A percentile compares a stretch with the other conserved stretches of the same genome.
phyloP scores from a whole-genome alignment of 148 eudicot genomes.

The Rhododendron griersonianum region DNA sequence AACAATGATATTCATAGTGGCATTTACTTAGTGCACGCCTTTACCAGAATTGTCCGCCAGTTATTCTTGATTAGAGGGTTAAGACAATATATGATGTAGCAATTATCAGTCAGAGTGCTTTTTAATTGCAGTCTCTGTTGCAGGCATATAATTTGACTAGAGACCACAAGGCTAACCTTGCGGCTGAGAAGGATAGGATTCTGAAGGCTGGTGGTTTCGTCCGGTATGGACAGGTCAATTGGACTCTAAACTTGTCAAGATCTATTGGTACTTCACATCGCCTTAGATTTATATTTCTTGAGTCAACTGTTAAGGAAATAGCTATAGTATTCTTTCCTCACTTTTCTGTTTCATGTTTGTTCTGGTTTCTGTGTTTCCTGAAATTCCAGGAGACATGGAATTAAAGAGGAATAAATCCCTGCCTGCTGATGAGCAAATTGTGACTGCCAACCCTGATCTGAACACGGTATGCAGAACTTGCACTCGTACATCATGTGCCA shows the following conservation, averaged over 20 bases:
- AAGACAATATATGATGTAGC: background rate
- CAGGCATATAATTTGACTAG: slow-evolving; percentile 69
- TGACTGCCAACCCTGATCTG: slow-evolving; percentile 76
- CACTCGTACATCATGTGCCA: background rate
- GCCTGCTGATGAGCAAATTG: slow-evolving; percentile 36
- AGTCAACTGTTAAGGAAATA: background rate
- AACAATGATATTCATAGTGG: background rate
- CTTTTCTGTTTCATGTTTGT: background rate
- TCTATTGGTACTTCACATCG: slow-evolving; percentile 54
- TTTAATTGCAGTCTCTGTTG: slow-evolving; percentile 8
- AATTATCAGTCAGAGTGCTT: background rate
- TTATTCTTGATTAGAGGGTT: background rate
- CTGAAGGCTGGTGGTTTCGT: no score
- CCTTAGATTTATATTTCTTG: background rate
- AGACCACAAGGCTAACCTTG: slow-evolving; percentile 78
- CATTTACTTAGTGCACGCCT: background rate
- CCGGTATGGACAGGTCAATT: slow-evolving; percentile 34
- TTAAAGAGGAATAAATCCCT: slow-evolving; percentile 36
- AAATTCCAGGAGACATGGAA: slow-evolving; percentile 67
- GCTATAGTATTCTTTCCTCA: background rate
- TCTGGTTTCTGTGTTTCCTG: slow-evolving; percentile 4
- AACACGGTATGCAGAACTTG: slow-evolving; percentile 41
- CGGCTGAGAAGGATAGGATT: slow-evolving; percentile 30
- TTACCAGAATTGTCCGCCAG: background rate
- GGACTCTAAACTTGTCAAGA: slow-evolving; percentile 70